phyloP scores from a whole-genome alignment of 805 yeast genomes.

The Suhomyces emberorum region DNA sequence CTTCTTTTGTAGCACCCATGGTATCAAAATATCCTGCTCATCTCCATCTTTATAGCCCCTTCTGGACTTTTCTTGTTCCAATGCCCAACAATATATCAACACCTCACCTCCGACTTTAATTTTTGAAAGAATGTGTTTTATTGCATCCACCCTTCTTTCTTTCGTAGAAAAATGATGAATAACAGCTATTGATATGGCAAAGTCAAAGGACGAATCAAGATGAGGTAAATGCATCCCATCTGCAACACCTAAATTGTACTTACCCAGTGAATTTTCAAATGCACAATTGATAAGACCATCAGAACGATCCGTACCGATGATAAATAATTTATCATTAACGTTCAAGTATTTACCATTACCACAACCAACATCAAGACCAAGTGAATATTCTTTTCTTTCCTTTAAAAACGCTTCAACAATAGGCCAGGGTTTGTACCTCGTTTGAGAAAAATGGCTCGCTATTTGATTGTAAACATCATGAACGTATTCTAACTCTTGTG shows the following conservation, averaged over 20 bases:
- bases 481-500: constrained; percentile 73
- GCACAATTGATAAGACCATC: constrained; percentile 69
- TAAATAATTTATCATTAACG: constrained; percentile 62
- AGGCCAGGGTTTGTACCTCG: constrained; percentile 98
- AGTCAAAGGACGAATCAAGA: constrained; percentile 49
- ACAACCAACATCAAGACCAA: constrained; percentile 94
- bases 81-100: constrained; percentile 92
- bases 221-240: constrained; percentile 67
- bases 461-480: constrained; percentile 93
- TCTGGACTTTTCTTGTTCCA: constrained; percentile 84
- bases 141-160: constrained; percentile 74
- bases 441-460: constrained; percentile 89
- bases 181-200: constrained; percentile 94
- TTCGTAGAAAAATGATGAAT: constrained; percentile 92
- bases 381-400: constrained; percentile 45
- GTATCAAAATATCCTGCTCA: constrained; percentile 91
- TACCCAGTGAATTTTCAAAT: constrained; percentile 31
- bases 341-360: constrained; percentile 92
- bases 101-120: constrained; percentile 62
- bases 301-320: constrained; percentile 76
- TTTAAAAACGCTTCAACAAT: constrained; percentile 72
- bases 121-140: constrained; percentile 60
- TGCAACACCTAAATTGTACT: constrained; percentile 63
- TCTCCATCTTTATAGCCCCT: constrained; percentile 90
- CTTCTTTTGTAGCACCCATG: constrained; percentile 79